Base-by-base conservation (phyloP, 257 asterid genomes). In the Primulina eburnea region DNA sequence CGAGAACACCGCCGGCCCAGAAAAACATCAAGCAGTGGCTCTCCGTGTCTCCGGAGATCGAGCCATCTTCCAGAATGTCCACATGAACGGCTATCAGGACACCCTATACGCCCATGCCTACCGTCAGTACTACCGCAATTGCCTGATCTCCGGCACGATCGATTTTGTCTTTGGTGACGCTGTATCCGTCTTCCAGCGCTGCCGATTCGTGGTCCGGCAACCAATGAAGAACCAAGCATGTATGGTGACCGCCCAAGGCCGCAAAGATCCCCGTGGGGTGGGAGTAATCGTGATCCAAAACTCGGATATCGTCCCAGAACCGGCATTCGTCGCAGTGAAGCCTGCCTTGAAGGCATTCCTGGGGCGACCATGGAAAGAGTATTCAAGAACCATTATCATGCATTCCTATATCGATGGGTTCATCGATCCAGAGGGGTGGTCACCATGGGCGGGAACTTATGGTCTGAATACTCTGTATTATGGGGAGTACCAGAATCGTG, bases 181-280 rank as follows among this genome's bases (percentile, higher is more conserved):
- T 0, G 38, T 72, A 0, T 66, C 84, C 9, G 50, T 89, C 55
- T 75, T 87, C 78, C 93, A 89, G 47, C 76, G 83, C 79, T 85
- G 96, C 85, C 61, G 33, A 1, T 57, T 89, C 72, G 5, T 77
- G 2, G 87, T 84, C 43, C 84, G 89, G 29, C 75, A 74, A 38
- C 92, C 92, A 7, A 47, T 30, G 32, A 60, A 5, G 3, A 34
- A 28, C 63, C 89, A 88, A 47, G 69, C 32, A 0, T 78, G 86
- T 77, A 78, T 78, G 83, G 77, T 88, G 62, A 86, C 92, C 0
- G 92, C 92, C 33, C 88, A 88, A 6, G 93, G 90, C 28, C 77
- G 92, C n/a, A 7, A 38, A 4, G 83, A 73, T 0, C 61, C 40
- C 1, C 62, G 59, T 7, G 75, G 78, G 24, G 12, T 5, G 0